Conservation (phyloP, 1,139 yeast species). For the Nadsonia commutata region DNA sequence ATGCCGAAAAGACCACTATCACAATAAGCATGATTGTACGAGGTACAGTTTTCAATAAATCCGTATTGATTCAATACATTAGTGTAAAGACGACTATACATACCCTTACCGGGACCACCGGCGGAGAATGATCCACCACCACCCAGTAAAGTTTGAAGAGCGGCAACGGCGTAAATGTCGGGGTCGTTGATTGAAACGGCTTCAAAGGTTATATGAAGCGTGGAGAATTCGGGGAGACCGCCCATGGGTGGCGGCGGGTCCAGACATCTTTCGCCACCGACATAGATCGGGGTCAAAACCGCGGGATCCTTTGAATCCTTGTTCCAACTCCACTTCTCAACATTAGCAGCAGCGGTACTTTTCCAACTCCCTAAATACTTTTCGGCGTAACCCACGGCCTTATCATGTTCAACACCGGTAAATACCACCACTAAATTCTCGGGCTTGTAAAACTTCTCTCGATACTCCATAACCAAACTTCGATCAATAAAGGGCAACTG, state of each 20-base stretch:
- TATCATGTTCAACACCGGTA: constrained; percentile 66
- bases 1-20: constrained; percentile 90
- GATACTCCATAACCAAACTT: constrained; percentile 43
- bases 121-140: constrained; percentile 98
- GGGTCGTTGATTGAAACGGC: constrained; percentile 75
- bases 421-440: constrained; percentile 75
- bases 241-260: constrained; percentile 42
- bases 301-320: constrained; percentile 4
- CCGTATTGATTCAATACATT: constrained; percentile 85
- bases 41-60: constrained; percentile 74
- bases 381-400: constrained; percentile 51
- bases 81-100: constrained; percentile 89
- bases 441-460: constrained; percentile 59
- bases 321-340: too few species aligned
- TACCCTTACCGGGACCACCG: constrained; percentile 99
- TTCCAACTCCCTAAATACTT: constrained; percentile 36
- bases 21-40: constrained; percentile 81
- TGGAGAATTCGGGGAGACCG: constrained; percentile 68
- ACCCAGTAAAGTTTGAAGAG: constrained; percentile 82
- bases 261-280: neutral
- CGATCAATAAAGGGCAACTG: constrained; percentile 41
- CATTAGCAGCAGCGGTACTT: constrained; percentile 15
- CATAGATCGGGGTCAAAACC: neutral
- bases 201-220: constrained; percentile 77
- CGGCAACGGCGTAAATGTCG: constrained; percentile 82